Percentiles rank a stretch among this genome's conserved stretches.
Evolutionary conservation across 2,329 filamentous ascomycete genomes (phyloP).

Genomic region (Clonostachys chloroleuca): DNA sequence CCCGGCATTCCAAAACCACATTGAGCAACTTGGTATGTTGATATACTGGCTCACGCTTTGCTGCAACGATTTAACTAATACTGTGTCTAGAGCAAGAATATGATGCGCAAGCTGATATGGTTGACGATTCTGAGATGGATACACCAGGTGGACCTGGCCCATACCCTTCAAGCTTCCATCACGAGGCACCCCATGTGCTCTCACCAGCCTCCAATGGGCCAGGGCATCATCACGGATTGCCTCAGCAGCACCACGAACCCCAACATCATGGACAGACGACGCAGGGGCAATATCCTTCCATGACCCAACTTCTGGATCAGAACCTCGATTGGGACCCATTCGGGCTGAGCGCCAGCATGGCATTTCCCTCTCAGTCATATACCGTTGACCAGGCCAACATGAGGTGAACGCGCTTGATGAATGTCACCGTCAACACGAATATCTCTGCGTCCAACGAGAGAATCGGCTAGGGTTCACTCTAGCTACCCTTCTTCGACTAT

Average conservation of each 20-base stretch:
- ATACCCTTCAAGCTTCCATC: slow-evolving; percentile 55
- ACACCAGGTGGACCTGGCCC: slow-evolving; percentile 60
- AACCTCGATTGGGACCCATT: slow-evolving; percentile 92
- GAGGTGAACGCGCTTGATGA: slow-evolving; percentile 15
- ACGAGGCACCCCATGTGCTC: slow-evolving; percentile 36
- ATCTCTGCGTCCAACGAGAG: no score
- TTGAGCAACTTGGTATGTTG: slow-evolving; percentile 90
- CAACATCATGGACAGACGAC: slow-evolving; percentile 26
- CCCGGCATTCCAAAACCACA: slow-evolving; percentile 83
- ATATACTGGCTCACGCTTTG: slow-evolving; percentile 48
- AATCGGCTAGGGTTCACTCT: no score
- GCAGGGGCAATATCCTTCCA: slow-evolving; percentile 51
- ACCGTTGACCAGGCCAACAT: slow-evolving; percentile 63
- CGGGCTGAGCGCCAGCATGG: slow-evolving; percentile 89
- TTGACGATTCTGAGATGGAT: slow-evolving; percentile 76
- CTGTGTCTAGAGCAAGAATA: slow-evolving; percentile 89
- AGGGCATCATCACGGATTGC: slow-evolving; percentile 20
- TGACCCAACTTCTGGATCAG: slow-evolving; percentile 66
- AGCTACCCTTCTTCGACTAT: no score
- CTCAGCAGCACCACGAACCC: slow-evolving; percentile 24
- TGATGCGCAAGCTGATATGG: slow-evolving; percentile 82
- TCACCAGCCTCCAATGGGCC: slow-evolving; percentile 32
- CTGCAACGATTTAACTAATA: slow-evolving; percentile 65
- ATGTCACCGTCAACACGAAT: no score
- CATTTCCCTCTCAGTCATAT: slow-evolving; percentile 79